A percentile compares a stretch with the other conserved stretches of the same genome.
Conservation (phyloP, 306 rosid species). For the Rubus parviflorus region DNA sequence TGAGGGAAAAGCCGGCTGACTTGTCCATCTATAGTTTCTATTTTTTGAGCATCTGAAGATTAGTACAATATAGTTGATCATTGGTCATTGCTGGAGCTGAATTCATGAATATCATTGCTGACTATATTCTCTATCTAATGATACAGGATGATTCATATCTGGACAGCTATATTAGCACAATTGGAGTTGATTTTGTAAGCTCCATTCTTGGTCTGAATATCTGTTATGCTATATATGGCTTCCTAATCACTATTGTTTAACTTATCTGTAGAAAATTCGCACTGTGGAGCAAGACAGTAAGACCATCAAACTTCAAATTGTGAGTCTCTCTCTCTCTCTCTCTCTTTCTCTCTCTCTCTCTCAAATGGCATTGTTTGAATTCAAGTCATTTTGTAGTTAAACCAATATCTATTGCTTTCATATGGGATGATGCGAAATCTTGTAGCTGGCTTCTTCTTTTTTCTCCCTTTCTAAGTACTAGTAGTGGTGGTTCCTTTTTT, state of each 20-base stretch:
- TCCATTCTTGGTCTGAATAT: not conserved
- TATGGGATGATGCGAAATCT: not conserved
- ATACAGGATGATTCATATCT: slow-evolving; percentile 53
- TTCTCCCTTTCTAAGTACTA: not conserved
- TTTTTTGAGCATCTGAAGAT: not conserved
- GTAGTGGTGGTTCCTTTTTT: not conserved
- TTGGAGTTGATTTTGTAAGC: slow-evolving; percentile 64
- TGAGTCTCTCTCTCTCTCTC: slow-evolving; percentile 21
- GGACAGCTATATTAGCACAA: slow-evolving; percentile 61
- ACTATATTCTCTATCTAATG: not conserved
- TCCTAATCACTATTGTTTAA: not conserved
- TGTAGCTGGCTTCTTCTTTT: not conserved
- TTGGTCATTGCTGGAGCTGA: slow-evolving; percentile 1
- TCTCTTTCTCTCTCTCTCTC: not conserved
- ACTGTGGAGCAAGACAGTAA: slow-evolving; percentile 62
- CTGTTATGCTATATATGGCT: not conserved
- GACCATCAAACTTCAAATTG: slow-evolving; percentile 59
- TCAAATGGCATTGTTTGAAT: not conserved
- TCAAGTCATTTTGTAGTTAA: slow-evolving; percentile 1
- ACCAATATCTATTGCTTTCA: not conserved
- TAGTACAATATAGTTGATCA: not conserved
- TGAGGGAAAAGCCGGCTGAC: not conserved
- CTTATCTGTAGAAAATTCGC: slow-evolving; percentile 44
- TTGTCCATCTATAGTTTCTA: not conserved
- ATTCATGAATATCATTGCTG: slow-evolving; percentile 1